Percentiles rank a stretch among this genome's conserved stretches.
phyloP scores from a whole-genome alignment of 805 yeast genomes.

The Saturnispora serradocipensis region DNA sequence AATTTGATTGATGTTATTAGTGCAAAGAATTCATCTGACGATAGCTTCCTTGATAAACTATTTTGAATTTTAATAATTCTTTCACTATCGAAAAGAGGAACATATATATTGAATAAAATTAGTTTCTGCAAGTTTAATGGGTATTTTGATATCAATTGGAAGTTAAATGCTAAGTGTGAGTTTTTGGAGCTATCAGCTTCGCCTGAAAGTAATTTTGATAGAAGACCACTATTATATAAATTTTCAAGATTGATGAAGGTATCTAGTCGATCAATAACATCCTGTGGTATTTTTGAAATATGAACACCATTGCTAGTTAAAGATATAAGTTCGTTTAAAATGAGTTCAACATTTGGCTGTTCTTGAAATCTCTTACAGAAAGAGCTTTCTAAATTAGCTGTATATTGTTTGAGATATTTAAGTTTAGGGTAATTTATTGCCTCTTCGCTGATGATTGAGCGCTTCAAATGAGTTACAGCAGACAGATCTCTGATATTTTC shows the following conservation, averaged over 20 bases:
- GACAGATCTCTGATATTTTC: neutral
- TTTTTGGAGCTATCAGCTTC: neutral
- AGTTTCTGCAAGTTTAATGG: conserved; percentile 1
- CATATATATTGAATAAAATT: neutral
- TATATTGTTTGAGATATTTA: neutral
- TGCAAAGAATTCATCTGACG: neutral
- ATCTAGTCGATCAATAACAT: neutral
- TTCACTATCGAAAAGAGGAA: neutral
- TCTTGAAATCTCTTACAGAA: neutral
- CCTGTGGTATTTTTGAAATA: neutral
- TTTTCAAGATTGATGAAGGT: neutral
- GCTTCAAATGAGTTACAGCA: neutral
- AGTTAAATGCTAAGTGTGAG: neutral
- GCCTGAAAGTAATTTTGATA: neutral
- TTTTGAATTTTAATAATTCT: neutral
- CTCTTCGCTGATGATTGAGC: neutral
- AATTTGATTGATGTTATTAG: neutral
- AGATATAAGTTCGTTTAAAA: neutral
- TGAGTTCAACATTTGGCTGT: neutral
- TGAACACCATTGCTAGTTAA: neutral
- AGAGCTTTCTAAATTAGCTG: neutral
- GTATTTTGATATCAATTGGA: neutral
- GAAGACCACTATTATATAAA: neutral
- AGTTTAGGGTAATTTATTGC: neutral
- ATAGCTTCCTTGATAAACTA: neutral